phyloP scores from a whole-genome alignment of 192 early-diverging fungal species.

The Neocallimastix lanati region DNA sequence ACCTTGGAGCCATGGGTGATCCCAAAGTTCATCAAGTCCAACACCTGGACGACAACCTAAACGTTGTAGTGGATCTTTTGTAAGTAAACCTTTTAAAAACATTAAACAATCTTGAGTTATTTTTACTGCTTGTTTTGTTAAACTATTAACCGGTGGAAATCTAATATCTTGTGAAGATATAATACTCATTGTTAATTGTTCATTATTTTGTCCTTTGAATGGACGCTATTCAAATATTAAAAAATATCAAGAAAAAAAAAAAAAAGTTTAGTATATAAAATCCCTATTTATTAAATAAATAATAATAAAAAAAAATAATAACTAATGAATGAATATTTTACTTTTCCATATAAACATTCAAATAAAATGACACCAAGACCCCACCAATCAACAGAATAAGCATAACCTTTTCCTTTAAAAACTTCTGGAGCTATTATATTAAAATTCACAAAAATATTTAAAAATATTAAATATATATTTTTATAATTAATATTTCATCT shows the following conservation, averaged over 20 bases:
- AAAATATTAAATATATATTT: too few species aligned
- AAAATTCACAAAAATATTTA: too few species aligned
- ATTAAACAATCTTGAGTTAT: slow-evolving; percentile 40
- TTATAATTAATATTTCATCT: too few species aligned
- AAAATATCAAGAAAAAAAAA: too few species aligned
- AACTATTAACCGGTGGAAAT: neutral
- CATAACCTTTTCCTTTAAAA: neutral
- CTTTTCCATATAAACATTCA: neutral
- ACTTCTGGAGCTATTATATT: neutral
- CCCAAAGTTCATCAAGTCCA: slow-evolving; percentile 44
- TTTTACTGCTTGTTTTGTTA: slow-evolving; percentile 1
- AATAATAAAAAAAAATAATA: too few species aligned
- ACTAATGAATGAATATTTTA: too few species aligned
- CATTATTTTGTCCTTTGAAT: slow-evolving; percentile 58
- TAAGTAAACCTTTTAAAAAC: slow-evolving; percentile 50
- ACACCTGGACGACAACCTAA: slow-evolving; percentile 54
- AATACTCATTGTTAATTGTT: slow-evolving; percentile 48
- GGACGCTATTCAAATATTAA: slow-evolving; percentile 33
- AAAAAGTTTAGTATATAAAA: too few species aligned
- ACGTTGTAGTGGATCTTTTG: slow-evolving; percentile 50
- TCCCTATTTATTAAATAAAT: too few species aligned
- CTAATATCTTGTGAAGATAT: slow-evolving; percentile 36
- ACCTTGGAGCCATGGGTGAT: slow-evolving; percentile 59
- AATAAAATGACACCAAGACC: neutral
- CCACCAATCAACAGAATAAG: neutral